Evolutionary conservation across 352 stramenopile species (phyloP), one percentile per base, ranked within the genome.

Genomic region (Phytophthora cactorum): DNA sequence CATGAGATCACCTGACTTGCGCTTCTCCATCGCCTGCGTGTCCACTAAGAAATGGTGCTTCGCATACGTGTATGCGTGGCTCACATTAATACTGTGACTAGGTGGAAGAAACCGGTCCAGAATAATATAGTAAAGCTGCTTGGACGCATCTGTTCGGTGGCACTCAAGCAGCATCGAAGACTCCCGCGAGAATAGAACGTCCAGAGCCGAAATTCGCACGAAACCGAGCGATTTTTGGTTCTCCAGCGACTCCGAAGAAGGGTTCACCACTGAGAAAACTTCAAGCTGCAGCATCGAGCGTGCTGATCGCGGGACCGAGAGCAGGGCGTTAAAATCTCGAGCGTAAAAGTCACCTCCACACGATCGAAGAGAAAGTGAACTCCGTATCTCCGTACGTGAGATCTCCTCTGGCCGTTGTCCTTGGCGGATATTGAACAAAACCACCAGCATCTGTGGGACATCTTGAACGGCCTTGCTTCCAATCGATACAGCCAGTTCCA

Each of bases 21-120:
- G 69, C 44, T 83, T 81, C 41, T 91, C 82, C 46, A 89, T 78
- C 3, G 70, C 54, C 8, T 89, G 75, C 14, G 86, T 89, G 54
- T 96, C 88, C 8, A 88, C 77, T 28, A 96, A 63, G 53, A 93
- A 96, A 61, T 95, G 77, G 36, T 89, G 88, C 49, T 86, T 91
- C 0, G 88, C 88, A 58, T 94, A 96, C 27, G 75, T 84, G 54
- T 85, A 95, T n/a, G 82, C 77, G 49, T 96, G 88, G 5, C 79
- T 84, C 46, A 93, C 58, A 28, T 88, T 88, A 28, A 93, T 68
- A 58, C 70, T 85, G 31, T 88, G 79, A 39, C 65, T 82, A 22
- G 88, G 84, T 31, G 73, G 64, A 1, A 88, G 38, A 29, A 95
- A 84, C 29, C 88, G 86, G 53, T 96, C 87, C 46, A 94, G 25